Evolutionary conservation across 352 stramenopile species (phyloP).

Genomic region (Pythium pyrilobum): DNA sequence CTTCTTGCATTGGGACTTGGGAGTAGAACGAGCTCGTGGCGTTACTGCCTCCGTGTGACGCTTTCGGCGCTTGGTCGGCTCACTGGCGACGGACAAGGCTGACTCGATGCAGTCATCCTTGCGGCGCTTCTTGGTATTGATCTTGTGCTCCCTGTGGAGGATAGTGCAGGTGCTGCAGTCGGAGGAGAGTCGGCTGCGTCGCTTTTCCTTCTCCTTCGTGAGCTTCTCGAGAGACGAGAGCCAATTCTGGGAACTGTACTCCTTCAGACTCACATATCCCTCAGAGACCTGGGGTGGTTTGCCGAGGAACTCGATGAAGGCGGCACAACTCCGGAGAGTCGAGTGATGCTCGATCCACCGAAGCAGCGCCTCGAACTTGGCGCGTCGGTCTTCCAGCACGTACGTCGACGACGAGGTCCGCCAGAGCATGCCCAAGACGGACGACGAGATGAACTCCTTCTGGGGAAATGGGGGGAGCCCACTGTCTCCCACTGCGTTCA

Average conservation of each 20-base stretch:
- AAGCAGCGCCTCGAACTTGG: constrained; percentile 48
- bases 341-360: constrained; percentile 56
- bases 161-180: constrained; percentile 22
- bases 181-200: constrained; percentile 27
- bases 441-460: constrained; percentile 50
- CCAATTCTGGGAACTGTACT: constrained; percentile 65
- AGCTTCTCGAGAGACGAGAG: constrained; percentile 55
- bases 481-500: constrained; percentile 4
- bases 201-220: constrained; percentile 31
- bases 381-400: constrained; percentile 46
- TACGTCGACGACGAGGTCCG: constrained; percentile 33
- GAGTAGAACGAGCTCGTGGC: not conserved
- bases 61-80: constrained; percentile 11
- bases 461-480: constrained; percentile 39
- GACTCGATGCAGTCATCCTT: not conserved
- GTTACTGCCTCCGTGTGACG: not conserved
- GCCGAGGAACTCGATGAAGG: constrained; percentile 51
- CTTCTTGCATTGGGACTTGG: constrained; percentile 8
- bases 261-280: constrained; percentile 71
- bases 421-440: constrained; percentile 43
- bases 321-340: constrained; percentile 25
- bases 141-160: not conserved
- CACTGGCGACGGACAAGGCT: not conserved
- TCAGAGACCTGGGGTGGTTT: constrained; percentile 46
- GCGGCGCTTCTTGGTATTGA: constrained; percentile 14